Evolutionary conservation across 495 filamentous ascomycete genomes (phyloP), one percentile per base, ranked within the genome.

Genomic region (Paragyromitra xinjiangensis): DNA sequence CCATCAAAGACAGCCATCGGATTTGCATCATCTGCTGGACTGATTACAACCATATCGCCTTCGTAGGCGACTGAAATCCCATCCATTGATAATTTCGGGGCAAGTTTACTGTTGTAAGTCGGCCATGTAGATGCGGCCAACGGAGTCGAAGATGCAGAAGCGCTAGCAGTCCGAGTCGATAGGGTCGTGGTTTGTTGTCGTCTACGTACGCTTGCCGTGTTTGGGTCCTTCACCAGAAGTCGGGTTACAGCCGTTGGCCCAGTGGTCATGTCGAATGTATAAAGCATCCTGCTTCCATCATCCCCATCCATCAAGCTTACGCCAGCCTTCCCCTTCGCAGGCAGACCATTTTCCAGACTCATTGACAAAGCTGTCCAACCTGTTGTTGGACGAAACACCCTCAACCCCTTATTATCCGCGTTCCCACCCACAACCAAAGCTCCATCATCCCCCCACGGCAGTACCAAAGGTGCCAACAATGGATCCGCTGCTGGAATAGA

Each of bases 201-300:
- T 70, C 44, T 66, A 61, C 69, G 61, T 59, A 82, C 0, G 37
- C 51, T 62, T 26, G 85, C 75, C 64, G 68, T 71, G 4, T 69
- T 61, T 29, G 79, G 66, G 2, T 73, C 70, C 63, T 82, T 78
- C 24, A 82, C 80, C 61, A 76, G 71, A 53, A 75, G 37, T 1
- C 55, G 40, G n/a, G 71, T 88, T 55, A 98, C 92, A 8, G 85
- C 81, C 82, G 97, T 95, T n/a, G 96, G 94, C 2, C 89, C 90
- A 11, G 85, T 85, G 12, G 85, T 88, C 87, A 95, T 89, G 81
- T 97, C 89, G 82, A 94, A 98, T 0, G 88, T 88, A 76, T 94
- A 88, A 12, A 98, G 85, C n/a, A 93, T 86, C 82, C 94, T 95
- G 83, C 92, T 94, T 4, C 90, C 93, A 81, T 97, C 92, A 51